Evolutionary conservation across 768 basidiomycete species (phyloP), one percentile per base, ranked within the genome.

Genomic region (Sarcodon sp.): DNA sequence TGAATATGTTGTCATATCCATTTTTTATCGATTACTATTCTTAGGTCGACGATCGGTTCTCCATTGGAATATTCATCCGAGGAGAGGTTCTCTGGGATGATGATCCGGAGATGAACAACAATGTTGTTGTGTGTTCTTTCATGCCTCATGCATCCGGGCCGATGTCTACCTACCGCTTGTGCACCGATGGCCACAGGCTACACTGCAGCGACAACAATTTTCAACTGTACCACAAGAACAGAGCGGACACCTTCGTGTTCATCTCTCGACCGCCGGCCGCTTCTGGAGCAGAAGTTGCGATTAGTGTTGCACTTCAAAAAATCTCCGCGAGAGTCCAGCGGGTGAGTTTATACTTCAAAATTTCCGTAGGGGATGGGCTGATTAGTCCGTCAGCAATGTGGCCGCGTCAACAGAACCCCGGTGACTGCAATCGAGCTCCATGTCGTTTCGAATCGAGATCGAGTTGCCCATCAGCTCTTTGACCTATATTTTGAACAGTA

Each of bases 401-500:
- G 81, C 4, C 63, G 76, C 36, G 57, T 83, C 21, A 68, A 74
- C 44, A 70, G 73, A 35, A 63, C 71, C 0, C 71, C 77, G 0
- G 68, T 80, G 0, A 61, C 63, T 9, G 67, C 66, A 6, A 69
- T 82, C 35, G 81, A 83, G 51, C 68, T 83, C 7, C 81, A 83
- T 56, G 81, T 83, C 4, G 73, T 83, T 8, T 83, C 81, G 0
- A 81, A 82, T 55, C 65, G 80, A 10, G 80, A 83, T 58, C 71
- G 77, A 8, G 64, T 80, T 3, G 76, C 79, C 0, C 79, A 81
- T 55, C 78, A 80, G 60, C 57, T 78, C 0, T 83, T 84, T 52
- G 81, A 84, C 56, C 57, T 82, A 33, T 78, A 79, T 63, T 77
- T 79, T 55, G 76, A 81, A 34, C 76, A 79, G 80, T 81, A 59